These are phyloP conservation scores for Cornus suecica DNA, from an alignment of 148 eudicot species.

Conservation along the genomic window DNA sequence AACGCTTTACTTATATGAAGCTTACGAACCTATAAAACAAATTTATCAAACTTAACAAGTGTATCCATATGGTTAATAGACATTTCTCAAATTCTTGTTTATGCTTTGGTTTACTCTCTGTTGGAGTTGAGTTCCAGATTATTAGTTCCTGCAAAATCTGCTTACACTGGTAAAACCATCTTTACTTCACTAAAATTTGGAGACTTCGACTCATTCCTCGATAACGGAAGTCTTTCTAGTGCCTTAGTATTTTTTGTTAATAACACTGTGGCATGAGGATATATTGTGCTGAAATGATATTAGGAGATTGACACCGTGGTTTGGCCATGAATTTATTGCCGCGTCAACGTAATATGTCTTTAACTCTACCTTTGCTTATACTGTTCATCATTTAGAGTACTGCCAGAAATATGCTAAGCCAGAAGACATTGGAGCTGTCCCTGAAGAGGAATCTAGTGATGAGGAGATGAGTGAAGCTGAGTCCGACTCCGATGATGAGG, in stretches of 20 bases:
- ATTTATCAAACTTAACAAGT: neutral
- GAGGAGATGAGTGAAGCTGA: constrained; percentile 76
- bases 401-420: constrained; percentile 77
- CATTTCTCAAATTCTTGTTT: neutral
- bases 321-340: neutral
- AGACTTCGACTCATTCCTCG: neutral
- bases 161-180: neutral
- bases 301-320: neutral
- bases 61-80: neutral
- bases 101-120: neutral
- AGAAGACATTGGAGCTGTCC: constrained; percentile 50
- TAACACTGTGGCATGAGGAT: neutral
- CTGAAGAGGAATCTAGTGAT: constrained; percentile 59
- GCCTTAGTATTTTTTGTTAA: neutral
- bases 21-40: no score
- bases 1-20: neutral
- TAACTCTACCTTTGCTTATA: neutral
- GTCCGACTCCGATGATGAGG: constrained; percentile 66
- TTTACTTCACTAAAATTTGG: neutral
- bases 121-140: neutral
- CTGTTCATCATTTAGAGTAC: constrained; percentile 43
- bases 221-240: neutral
- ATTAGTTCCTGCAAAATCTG: neutral
- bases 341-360: neutral
- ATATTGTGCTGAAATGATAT: neutral